Evolutionary conservation across 495 filamentous ascomycete species (phyloP).

Genomic region (Aspergillus leporis): DNA sequence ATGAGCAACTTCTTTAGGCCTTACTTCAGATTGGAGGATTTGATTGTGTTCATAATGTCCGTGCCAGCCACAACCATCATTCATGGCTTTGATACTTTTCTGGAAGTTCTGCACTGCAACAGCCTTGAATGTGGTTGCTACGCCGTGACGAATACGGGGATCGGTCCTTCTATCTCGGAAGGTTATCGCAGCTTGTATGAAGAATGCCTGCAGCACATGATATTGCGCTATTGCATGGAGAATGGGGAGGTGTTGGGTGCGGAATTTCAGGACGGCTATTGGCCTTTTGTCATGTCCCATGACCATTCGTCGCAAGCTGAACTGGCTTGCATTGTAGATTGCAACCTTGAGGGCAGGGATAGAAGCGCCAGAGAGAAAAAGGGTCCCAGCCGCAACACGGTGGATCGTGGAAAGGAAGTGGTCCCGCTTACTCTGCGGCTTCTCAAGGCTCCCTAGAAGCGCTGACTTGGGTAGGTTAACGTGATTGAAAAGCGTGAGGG

Average conservation of each 20-base stretch:
- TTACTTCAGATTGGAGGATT: slow-evolving; percentile 29
- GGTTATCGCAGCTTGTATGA: slow-evolving; percentile 14
- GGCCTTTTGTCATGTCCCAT: slow-evolving; percentile 11
- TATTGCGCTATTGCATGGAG: slow-evolving; percentile 33
- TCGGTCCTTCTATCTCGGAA: slow-evolving; percentile 16
- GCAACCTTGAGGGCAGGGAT: slow-evolving; percentile 26
- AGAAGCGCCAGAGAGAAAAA: slow-evolving; percentile 20
- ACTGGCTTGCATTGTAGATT: slow-evolving; percentile 26
- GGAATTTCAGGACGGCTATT: slow-evolving; percentile 34
- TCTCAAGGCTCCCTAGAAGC: slow-evolving; percentile 27
- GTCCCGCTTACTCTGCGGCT: slow-evolving; percentile 14
- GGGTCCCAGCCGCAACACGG: slow-evolving; percentile 28
- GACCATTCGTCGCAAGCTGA: slow-evolving; percentile 26
- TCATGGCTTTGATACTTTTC: slow-evolving; percentile 18
- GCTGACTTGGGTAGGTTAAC: slow-evolving; percentile 30
- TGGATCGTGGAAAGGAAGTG: slow-evolving; percentile 30
- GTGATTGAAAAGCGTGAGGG: slow-evolving; percentile 36
- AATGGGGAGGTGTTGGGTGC: slow-evolving; percentile 39
- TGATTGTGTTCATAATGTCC: slow-evolving; percentile 27
- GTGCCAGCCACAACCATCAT: slow-evolving; percentile 25
- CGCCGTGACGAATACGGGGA: slow-evolving; percentile 21
- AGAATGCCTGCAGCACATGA: slow-evolving; percentile 31
- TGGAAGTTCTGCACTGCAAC: slow-evolving; percentile 18
- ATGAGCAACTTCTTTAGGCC: background rate
- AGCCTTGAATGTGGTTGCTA: slow-evolving; percentile 34